Conservation (phyloP, 2,329 filamentous ascomycete genomes). For the Paracoccidioides brasiliensis region DNA sequence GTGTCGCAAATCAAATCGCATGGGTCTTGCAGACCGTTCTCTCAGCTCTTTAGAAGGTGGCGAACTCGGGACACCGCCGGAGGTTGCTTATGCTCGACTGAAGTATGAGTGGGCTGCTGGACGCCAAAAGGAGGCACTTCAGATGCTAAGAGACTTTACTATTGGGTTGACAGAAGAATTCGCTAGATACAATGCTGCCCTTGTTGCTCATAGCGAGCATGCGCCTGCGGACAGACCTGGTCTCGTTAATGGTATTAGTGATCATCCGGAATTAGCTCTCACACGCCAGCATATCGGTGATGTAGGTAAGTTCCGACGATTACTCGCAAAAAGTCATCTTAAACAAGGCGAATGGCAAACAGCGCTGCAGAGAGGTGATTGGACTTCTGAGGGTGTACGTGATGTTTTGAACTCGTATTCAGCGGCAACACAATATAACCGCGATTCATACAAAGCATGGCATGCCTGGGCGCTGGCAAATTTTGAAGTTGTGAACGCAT, state of each 20-base stretch:
- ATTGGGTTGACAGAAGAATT: slow-evolving; percentile 47
- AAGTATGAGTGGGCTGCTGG: slow-evolving; percentile 93
- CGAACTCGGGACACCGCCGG: slow-evolving; percentile 43
- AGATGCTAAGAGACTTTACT: slow-evolving; percentile 51
- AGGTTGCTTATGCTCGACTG: slow-evolving; percentile 89
- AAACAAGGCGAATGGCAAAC: slow-evolving; percentile 96
- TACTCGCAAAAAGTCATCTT: slow-evolving; percentile 90
- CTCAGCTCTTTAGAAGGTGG: slow-evolving; percentile 80
- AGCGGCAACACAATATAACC: slow-evolving; percentile 85
- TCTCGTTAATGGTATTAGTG: slow-evolving; percentile 35
- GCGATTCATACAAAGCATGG: slow-evolving; percentile 97
- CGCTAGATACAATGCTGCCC: slow-evolving; percentile 28
- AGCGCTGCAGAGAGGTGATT: slow-evolving; percentile 69
- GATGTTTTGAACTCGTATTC: slow-evolving; percentile 87
- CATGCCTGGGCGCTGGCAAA: slow-evolving; percentile 97
- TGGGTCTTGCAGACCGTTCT: slow-evolving; percentile 90
- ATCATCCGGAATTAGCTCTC: slow-evolving; percentile 27
- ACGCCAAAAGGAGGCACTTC: slow-evolving; percentile 48
- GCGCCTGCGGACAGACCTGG: slow-evolving; percentile 32
- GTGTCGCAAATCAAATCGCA: slow-evolving; percentile 88
- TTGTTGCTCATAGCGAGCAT: slow-evolving; percentile 27
- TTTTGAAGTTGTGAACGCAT: slow-evolving; percentile 87
- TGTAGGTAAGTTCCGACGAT: slow-evolving; percentile 46
- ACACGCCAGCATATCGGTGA: slow-evolving; percentile 33
- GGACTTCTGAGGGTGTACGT: slow-evolving; percentile 72